Evolutionary conservation across 805 yeast species (phyloP).

Genomic region (Maudiozyma saulgeensis): DNA sequence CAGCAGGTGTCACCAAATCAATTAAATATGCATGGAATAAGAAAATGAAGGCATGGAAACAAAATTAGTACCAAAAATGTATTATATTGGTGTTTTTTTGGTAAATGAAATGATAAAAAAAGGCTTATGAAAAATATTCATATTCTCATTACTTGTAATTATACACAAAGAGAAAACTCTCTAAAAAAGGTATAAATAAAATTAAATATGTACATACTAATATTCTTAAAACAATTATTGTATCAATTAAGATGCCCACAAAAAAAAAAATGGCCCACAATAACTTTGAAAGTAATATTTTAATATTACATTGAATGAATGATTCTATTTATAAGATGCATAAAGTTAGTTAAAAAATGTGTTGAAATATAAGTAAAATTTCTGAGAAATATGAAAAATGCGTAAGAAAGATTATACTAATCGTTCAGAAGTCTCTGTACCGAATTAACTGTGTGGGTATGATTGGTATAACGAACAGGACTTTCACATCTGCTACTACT

Average conservation of each 20-base stretch:
- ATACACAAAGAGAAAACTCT: too few relatives aligned
- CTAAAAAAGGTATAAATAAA: too few relatives aligned
- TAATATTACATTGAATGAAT: background rate
- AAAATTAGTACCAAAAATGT: background rate
- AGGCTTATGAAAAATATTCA: too few relatives aligned
- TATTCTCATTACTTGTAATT: too few relatives aligned
- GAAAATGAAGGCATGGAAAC: conserved; percentile 31
- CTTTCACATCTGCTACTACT: conserved; percentile 21
- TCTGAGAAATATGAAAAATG: background rate
- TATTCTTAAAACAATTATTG: background rate
- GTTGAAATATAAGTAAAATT: background rate
- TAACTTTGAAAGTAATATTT: too few relatives aligned
- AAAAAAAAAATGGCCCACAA: background rate
- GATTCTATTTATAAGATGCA: background rate
- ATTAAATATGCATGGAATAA: conserved; percentile 71
- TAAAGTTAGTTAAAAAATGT: background rate
- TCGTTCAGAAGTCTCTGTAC: conserved; percentile 7
- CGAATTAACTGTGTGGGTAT: conserved; percentile 12
- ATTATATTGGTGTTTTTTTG: background rate
- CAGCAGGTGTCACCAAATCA: conserved; percentile 74
- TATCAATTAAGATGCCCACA: background rate
- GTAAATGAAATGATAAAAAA: too few relatives aligned
- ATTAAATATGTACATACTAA: too few relatives aligned
- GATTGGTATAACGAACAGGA: conserved; percentile 7
- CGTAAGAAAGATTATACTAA: background rate